A percentile compares a stretch with the other conserved stretches of the same genome.
These are phyloP conservation scores for Olyra latifolia DNA, from an alignment of 176 grass and related monocot species.

Conservation along the genomic window DNA sequence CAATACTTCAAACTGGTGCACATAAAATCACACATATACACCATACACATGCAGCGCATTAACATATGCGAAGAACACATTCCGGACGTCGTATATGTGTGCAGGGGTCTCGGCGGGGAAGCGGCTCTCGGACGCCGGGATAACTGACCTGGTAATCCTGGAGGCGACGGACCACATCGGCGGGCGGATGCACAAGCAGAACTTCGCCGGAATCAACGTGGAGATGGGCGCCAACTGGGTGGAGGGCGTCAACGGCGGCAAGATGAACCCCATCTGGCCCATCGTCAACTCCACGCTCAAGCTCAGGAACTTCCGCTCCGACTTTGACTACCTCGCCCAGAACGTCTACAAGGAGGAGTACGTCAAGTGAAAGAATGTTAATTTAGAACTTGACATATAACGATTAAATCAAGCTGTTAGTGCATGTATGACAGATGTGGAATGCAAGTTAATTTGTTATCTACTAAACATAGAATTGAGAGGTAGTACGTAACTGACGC, in stretches of 20 bases:
- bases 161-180: slow-evolving; percentile 58
- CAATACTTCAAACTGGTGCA: not conserved
- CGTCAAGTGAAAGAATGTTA: too few species aligned
- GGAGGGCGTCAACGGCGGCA: slow-evolving; percentile 46
- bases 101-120: slow-evolving; percentile 67
- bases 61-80: too few species aligned
- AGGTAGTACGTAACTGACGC: too few species aligned
- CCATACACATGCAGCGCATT: too few species aligned
- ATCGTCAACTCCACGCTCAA: slow-evolving; percentile 51
- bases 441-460: too few species aligned
- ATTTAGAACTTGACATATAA: too few species aligned
- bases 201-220: slow-evolving; percentile 58
- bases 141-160: slow-evolving; percentile 52
- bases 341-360: slow-evolving; percentile 63
- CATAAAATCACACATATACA: not conserved
- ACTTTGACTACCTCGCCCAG: slow-evolving; percentile 22
- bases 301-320: slow-evolving; percentile 53
- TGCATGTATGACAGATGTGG: too few species aligned
- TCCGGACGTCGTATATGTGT: too few species aligned
- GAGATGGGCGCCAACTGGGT: slow-evolving; percentile 74
- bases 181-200: slow-evolving; percentile 52
- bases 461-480: too few species aligned
- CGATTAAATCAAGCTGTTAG: too few species aligned
- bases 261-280: slow-evolving; percentile 60
- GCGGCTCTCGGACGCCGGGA: slow-evolving; percentile 52